Conservation (phyloP, 2,329 filamentous ascomycete species). For the Arachnomyces sp. region DNA sequence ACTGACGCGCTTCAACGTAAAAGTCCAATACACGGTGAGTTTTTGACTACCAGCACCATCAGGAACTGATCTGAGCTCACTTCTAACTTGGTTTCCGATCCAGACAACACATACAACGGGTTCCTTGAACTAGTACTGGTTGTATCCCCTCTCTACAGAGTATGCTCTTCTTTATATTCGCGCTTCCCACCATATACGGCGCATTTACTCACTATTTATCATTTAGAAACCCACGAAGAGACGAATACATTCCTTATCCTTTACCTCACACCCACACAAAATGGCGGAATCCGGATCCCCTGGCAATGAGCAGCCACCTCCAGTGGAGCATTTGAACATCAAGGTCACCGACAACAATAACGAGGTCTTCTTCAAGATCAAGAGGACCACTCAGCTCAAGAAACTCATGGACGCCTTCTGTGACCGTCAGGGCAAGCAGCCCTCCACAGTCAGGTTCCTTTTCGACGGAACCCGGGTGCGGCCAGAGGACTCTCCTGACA, state of each 20-base stretch:
- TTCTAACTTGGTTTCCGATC: too few relatives aligned
- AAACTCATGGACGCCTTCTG: slow-evolving; percentile 99
- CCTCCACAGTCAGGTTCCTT: slow-evolving; percentile 78
- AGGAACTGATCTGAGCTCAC: too few relatives aligned
- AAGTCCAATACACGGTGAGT: too few relatives aligned
- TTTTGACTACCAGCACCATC: too few relatives aligned
- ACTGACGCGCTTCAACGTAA: too few relatives aligned
- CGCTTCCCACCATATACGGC: too few relatives aligned
- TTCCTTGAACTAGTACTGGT: too few relatives aligned
- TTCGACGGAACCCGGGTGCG: slow-evolving; percentile 95
- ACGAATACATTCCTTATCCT: not conserved
- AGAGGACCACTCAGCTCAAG: slow-evolving; percentile 87
- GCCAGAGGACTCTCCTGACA: slow-evolving; percentile 79
- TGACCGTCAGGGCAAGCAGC: slow-evolving; percentile 84
- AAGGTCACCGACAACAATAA: slow-evolving; percentile 99
- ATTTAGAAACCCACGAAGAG: not conserved
- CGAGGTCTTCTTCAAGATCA: slow-evolving; percentile 99
- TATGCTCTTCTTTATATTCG: too few relatives aligned
- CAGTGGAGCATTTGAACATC: slow-evolving; percentile 87
- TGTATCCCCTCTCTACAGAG: too few relatives aligned
- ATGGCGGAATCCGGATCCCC: slow-evolving; percentile 30
- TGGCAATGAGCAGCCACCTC: slow-evolving; percentile 21
- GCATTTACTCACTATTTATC: not conserved
- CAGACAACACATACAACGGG: too few relatives aligned
- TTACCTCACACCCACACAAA: slow-evolving; percentile 38